Evolutionary conservation across 805 yeast species (phyloP).

Genomic region (Danielia oregonensis): DNA sequence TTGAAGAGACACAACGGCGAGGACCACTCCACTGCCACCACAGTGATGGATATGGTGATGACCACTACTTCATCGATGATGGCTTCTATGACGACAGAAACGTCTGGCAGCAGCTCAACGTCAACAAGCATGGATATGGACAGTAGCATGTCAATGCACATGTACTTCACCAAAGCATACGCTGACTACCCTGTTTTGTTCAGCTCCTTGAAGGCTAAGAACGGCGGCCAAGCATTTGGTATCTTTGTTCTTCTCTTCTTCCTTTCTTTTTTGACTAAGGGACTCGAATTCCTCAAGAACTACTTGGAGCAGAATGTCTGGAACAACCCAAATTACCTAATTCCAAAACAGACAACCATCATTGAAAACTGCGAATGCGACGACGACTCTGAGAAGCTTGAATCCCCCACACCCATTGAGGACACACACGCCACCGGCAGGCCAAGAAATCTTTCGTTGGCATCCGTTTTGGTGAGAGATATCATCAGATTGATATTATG

Average conservation of each 20-base stretch:
- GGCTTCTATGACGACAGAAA: slow-evolving; percentile 1
- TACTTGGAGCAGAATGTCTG: slow-evolving; percentile 68
- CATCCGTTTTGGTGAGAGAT: slow-evolving; percentile 41
- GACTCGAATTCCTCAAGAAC: slow-evolving; percentile 53
- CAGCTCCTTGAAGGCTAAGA: slow-evolving; percentile 47
- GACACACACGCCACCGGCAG: slow-evolving; percentile 3
- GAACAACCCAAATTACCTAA: slow-evolving; percentile 37
- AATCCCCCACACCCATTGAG: slow-evolving; percentile 2
- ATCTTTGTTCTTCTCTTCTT: slow-evolving; percentile 61
- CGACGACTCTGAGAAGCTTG: slow-evolving; percentile 3
- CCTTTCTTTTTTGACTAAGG: slow-evolving; percentile 56
- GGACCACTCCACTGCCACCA: slow-evolving; percentile 6
- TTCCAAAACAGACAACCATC: slow-evolving; percentile 11
- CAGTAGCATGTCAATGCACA: slow-evolving; percentile 48
- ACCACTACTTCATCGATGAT: slow-evolving; percentile 8
- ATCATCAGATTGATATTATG: slow-evolving; percentile 51
- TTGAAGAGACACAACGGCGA: slow-evolving; percentile 6
- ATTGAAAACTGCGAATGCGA: slow-evolving; percentile 18
- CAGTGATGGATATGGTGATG: slow-evolving; percentile 10
- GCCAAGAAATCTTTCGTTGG: slow-evolving; percentile 6
- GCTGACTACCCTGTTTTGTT: slow-evolving; percentile 61
- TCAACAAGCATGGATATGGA: slow-evolving; percentile 11
- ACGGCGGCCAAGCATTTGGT: slow-evolving; percentile 66
- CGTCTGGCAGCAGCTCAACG: slow-evolving; percentile 8
- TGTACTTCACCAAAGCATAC: slow-evolving; percentile 50